These are phyloP conservation scores for Poa pratensis DNA, from an alignment of 176 grass and related monocot genomes.

Conservation along the genomic window DNA sequence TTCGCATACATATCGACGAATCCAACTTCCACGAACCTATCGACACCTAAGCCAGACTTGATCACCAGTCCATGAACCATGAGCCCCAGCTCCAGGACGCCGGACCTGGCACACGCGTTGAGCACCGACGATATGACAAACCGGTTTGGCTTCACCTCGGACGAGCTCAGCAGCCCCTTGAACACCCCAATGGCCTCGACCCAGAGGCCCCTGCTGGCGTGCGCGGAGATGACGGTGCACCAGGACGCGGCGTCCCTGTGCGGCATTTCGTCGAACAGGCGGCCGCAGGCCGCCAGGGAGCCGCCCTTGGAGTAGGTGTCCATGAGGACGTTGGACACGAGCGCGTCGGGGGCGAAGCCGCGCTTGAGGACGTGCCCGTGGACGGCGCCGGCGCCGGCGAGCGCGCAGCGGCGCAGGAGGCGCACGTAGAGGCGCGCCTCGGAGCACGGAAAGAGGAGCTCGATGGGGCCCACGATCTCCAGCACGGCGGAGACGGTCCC, in stretches of 20 bases:
- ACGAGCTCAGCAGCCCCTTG: constrained; percentile 51
- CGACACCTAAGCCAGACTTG: constrained; percentile 62
- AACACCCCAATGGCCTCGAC: constrained; percentile 59
- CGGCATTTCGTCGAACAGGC: constrained; percentile 88
- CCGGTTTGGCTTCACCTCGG: constrained; percentile 60
- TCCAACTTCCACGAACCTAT: constrained; percentile 87
- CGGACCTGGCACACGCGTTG: constrained; percentile 60
- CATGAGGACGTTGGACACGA: constrained; percentile 78
- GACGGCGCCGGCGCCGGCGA: constrained; percentile 49
- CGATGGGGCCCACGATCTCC: constrained; percentile 72
- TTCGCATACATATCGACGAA: constrained; percentile 76
- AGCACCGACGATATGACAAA: constrained; percentile 74
- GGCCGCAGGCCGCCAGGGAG: constrained; percentile 38
- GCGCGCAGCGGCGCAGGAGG: constrained; percentile 73
- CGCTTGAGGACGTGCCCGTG: constrained; percentile 74
- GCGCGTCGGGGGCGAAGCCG: constrained; percentile 59
- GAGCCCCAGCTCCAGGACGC: constrained; percentile 67
- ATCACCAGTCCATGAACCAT: constrained; percentile 75
- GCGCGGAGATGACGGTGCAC: constrained; percentile 77
- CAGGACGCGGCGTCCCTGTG: constrained; percentile 71
- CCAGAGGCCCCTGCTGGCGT: constrained; percentile 47
- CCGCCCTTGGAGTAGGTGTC: constrained; percentile 79
- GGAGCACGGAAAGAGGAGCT: constrained; percentile 62
- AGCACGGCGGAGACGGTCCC: constrained; percentile 62
- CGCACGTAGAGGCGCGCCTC: constrained; percentile 73